These are phyloP conservation scores for Garcia nutans DNA, from an alignment of 345 rosid genomes.

Conservation along the genomic window DNA sequence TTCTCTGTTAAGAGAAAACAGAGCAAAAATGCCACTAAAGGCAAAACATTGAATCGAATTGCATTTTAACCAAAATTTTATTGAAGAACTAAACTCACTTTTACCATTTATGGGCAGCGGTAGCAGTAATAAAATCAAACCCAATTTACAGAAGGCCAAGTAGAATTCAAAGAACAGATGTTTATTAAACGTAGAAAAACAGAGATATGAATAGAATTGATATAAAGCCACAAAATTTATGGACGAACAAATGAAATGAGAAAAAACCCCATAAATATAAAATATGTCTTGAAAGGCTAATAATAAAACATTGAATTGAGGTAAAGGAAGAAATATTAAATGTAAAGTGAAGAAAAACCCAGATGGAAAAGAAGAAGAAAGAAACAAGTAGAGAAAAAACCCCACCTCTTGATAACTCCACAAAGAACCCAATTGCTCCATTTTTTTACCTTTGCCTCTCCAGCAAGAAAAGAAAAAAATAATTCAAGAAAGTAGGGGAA, in stretches of 20 bases:
- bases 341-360: conserved; percentile 3
- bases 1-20: background rate
- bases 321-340: background rate
- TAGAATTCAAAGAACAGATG: too few relatives aligned
- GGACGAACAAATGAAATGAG: background rate
- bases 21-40: background rate
- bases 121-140: background rate
- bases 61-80: too few relatives aligned
- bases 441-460: conserved; percentile 17
- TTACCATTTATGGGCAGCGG: too few relatives aligned
- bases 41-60: background rate
- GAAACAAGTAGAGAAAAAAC: conserved; percentile 8
- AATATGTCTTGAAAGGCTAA: too few relatives aligned
- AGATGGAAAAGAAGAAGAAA: conserved; percentile 12
- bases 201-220: background rate
- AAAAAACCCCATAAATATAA: background rate
- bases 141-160: background rate
- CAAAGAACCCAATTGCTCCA: conserved; percentile 74
- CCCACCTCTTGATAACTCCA: conserved; percentile 83
- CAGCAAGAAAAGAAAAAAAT: background rate
- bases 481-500: conserved; percentile 12
- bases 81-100: background rate
- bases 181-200: too few relatives aligned
- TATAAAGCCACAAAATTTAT: background rate
- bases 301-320: background rate